These are phyloP conservation scores for Arachnomyces sp. DNA, from an alignment of 2,329 filamentous ascomycete species.

Conservation along the genomic window DNA sequence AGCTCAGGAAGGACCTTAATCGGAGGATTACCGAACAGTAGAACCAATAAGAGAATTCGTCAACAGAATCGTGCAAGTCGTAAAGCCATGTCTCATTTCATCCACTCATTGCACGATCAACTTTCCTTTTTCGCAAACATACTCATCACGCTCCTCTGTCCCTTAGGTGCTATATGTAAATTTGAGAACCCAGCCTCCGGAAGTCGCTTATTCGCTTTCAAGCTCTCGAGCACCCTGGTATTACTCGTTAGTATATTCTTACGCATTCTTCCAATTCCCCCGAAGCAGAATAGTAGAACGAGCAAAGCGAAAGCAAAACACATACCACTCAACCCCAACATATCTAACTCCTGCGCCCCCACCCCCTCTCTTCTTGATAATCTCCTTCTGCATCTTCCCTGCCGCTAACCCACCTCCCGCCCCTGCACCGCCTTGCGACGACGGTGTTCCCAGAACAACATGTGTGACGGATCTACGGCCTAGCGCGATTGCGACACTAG, in stretches of 20 bases:
- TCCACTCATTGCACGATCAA: no score
- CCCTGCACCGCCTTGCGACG: slow-evolving; percentile 27
- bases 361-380: slow-evolving; percentile 42
- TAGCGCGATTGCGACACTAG: slow-evolving; percentile 60
- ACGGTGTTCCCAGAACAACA: slow-evolving; percentile 60
- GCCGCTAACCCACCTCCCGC: slow-evolving; percentile 69
- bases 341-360: slow-evolving; percentile 68
- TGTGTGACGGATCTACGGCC: slow-evolving; percentile 72
- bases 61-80: no score
- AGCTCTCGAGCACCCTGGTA: slow-evolving; percentile 69
- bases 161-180: slow-evolving; percentile 53
- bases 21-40: no score
- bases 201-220: slow-evolving; percentile 66
- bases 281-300: background rate
- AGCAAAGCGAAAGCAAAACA: slow-evolving; percentile 14
- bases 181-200: slow-evolving; percentile 65
- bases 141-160: slow-evolving; percentile 58
- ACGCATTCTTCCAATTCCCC: no score
- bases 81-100: no score
- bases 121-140: no score
- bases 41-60: no score
- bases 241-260: background rate
- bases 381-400: slow-evolving; percentile 75
- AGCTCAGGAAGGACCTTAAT: no score
- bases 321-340: slow-evolving; percentile 72